A percentile compares a stretch with the other conserved stretches of the same genome.
These are phyloP conservation scores for Acacia acuminata DNA, from an alignment of 306 rosid genomes.

Conservation along the genomic window DNA sequence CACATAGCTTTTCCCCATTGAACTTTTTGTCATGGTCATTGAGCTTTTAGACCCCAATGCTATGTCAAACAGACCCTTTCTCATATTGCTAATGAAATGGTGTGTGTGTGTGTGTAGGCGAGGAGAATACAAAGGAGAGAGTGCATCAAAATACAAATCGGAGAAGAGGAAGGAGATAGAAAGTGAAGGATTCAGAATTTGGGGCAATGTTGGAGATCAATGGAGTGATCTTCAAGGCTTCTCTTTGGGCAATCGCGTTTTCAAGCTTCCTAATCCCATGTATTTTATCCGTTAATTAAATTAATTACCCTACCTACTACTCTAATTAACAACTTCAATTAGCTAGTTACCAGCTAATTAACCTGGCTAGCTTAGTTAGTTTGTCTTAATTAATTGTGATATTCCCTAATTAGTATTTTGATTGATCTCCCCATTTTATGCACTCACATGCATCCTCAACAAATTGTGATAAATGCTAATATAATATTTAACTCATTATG, in stretches of 20 bases:
- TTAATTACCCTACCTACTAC: background rate
- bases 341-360: background rate
- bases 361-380: background rate
- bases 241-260: conserved; percentile 64
- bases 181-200: conserved; percentile 68
- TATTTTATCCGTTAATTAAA: conserved; percentile 50
- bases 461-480: background rate
- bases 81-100: too few relatives aligned
- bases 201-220: conserved; percentile 96
- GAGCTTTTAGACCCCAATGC: too few relatives aligned
- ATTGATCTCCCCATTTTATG: background rate
- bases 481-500: background rate
- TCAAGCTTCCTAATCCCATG: conserved; percentile 95
- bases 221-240: conserved; percentile 93
- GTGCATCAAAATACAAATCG: conserved; percentile 72
- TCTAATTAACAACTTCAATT: background rate
- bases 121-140: conserved; percentile 52
- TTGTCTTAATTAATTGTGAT: background rate
- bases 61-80: too few relatives aligned
- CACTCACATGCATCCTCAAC: background rate
- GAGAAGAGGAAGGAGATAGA: conserved; percentile 55
- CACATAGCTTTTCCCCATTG: too few relatives aligned
- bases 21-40: too few relatives aligned
- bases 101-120: conserved; percentile 8
- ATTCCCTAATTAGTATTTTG: background rate